Evolutionary conservation across 257 asterid species (phyloP), one percentile per base, ranked within the genome.

Genomic region (Fraxinus excelsior): DNA sequence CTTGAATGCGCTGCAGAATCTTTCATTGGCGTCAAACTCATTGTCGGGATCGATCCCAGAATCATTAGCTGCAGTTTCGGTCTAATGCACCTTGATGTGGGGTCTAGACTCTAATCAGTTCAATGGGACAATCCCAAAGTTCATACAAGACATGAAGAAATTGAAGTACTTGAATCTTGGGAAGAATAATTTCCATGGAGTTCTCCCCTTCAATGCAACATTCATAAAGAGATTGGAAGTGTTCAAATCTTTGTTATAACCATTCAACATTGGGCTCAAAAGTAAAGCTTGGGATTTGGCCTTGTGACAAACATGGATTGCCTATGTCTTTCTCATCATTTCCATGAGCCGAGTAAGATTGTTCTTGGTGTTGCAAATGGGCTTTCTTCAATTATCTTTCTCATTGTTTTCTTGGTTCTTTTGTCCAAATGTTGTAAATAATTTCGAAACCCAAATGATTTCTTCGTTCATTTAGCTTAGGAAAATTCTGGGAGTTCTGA

Each of bases 201-300:
- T 95, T 16, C 74, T 95, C 82, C 99, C 98, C 32, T 94, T 94
- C 78, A 94, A 94, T 82, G 90, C 87, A 9, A 84, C 92, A 5
- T 96, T 96, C 35, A 70, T 96, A 3, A 85, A 87, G 73, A 76
- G 84, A 35, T 28, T 96, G 81, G 81, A 74, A 19, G 94, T 91
- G 62, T 86, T 96, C 58, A 93, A 85, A 87, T 81, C 96, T 96
- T 25, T 96, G 99, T 65, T 93, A 96, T 70, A 96, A 91, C 42
- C 93, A 76, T 44, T 46, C 97, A 0, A 81, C 80, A 56, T 70
- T 87, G 79, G 87, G 92, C 46, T 76, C 88, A 9, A 93, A 87
- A 68, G 74, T 88, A 86, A 96, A 93, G 92, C 91, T 96, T 19
- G 99, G 98, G 60, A 92, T 96, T 71, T 90, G 97, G 18, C 88